Conservation (phyloP, 768 basidiomycete genomes). For the Naganishia randhawae region DNA sequence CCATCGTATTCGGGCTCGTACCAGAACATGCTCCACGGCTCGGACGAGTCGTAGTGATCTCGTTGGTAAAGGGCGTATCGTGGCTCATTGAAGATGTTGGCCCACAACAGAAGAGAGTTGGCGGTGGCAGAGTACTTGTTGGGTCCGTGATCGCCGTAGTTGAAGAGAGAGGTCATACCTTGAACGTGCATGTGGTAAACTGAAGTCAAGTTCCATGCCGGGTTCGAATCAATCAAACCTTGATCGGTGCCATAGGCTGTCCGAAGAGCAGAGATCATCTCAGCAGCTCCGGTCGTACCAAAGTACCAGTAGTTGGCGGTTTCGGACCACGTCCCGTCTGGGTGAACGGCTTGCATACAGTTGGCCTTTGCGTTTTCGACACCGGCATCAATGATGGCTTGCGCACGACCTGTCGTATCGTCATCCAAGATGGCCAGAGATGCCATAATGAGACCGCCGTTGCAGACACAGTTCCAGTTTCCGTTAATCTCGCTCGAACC, state of each 20-base stretch:
- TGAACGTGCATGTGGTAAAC: constrained; percentile 83
- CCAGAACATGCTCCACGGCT: constrained; percentile 86
- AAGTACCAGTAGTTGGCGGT: constrained; percentile 73
- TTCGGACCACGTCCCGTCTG: constrained; percentile 88
- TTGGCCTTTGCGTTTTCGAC: constrained; percentile 70
- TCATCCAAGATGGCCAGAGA: constrained; percentile 77
- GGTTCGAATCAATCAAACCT: constrained; percentile 66
- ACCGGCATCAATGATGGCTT: constrained; percentile 64
- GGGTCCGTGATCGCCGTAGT: constrained; percentile 68
- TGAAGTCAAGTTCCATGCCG: constrained; percentile 69
- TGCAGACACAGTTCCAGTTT: constrained; percentile 97
- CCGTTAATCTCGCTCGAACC: constrained; percentile 56
- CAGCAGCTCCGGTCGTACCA: constrained; percentile 83
- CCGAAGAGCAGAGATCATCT: constrained; percentile 75
- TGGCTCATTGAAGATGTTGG: constrained; percentile 64
- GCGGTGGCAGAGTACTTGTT: constrained; percentile 95
- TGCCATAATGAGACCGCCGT: constrained; percentile 80
- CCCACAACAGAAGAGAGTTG: constrained; percentile 79
- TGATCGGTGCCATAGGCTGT: constrained; percentile 82
- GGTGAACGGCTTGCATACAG: constrained; percentile 59
- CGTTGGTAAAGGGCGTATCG: constrained; percentile 83
- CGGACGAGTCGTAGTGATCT: constrained; percentile 74
- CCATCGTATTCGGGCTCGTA: constrained; percentile 78
- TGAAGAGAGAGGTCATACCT: constrained; percentile 68
- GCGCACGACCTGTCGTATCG: constrained; percentile 70